Percentiles rank a stretch among this genome's conserved stretches.
Conservation (phyloP, 192 early-diverging fungal species). For the Podila verticillata region DNA sequence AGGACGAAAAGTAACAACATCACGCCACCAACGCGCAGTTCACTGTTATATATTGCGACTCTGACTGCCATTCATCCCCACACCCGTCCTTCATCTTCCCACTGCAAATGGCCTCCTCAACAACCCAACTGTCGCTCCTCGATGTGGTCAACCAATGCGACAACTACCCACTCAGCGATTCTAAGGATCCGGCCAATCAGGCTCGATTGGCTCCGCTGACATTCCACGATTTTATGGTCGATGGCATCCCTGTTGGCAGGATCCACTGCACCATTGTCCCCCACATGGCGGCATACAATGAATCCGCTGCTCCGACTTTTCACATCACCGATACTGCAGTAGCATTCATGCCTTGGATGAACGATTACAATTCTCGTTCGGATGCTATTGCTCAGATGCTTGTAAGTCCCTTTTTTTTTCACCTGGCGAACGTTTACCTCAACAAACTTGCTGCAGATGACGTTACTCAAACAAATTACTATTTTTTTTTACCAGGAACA, state of each 20-base stretch:
- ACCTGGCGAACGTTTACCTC: too few species aligned
- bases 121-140: constrained; percentile 24
- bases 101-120: not conserved
- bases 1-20: too few species aligned
- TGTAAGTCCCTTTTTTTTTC: constrained; percentile 6
- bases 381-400: constrained; percentile 48
- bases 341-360: constrained; percentile 47
- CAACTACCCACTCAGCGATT: constrained; percentile 52
- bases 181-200: constrained; percentile 13
- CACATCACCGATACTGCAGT: constrained; percentile 47
- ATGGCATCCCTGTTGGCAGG: constrained; percentile 48
- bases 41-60: too few species aligned
- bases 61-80: not conserved
- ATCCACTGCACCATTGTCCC: constrained; percentile 40
- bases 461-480: too few species aligned
- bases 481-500: too few species aligned
- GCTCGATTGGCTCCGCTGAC: constrained; percentile 2
- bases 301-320: constrained; percentile 47
- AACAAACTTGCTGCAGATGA: too few species aligned
- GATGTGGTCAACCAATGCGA: constrained; percentile 61
- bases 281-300: constrained; percentile 52
- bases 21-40: too few species aligned
- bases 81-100: not conserved
- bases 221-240: constrained; percentile 48
- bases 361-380: constrained; percentile 52